Evolutionary conservation across 148 eudicot species (phyloP), one percentile per base, ranked within the genome.

Genomic region (Heliosperma pusillum): DNA sequence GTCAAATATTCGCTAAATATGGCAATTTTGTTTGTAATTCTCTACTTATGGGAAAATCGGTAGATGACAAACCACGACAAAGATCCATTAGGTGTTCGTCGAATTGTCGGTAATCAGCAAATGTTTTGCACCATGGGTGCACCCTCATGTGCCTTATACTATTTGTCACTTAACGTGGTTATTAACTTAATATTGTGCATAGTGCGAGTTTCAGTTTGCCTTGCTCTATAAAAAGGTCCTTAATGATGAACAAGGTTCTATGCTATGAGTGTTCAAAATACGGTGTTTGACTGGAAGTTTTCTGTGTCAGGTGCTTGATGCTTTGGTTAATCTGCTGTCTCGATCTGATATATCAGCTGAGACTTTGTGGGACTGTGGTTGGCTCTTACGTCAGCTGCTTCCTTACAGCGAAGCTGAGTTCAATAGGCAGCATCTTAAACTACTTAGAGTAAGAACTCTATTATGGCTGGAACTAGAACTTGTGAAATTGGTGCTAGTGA

Each of bases 331-430:
- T 77, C 98, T 95, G 75, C 85, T 95, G 77, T 87, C 93, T 84
- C 83, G 98, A 83, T 85, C 96, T 74, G 88, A 90, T 81, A 79
- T 92, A 60, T 90, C 98, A 66, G 89, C 97, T 55, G 96, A 85
- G 45, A 86, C 96, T 62, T 79, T 95, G 80, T 95, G 97, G 96
- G 87, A 92, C 80, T 93, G 97, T 74, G 97, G 97, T 75, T 95
- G 98, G 96, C 98, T 95, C 86, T 84, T 95, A 82, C 89, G 96
- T 22, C 98, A 95, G 81, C 86, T 95, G 90, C 93, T 95, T 76
- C 98, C 98, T 80, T 86, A 92, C 65, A 90, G 90, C 20, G 87
- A 92, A 81, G 83, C 85, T 11, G 96, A 95, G 81, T 88, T 95
- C 67, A 95, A 86, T 72, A 70, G 78, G 73, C 82, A 83, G 78